Evolutionary conservation across 139 green algal species (phyloP), one percentile per base, ranked within the genome.

Genomic region (Chlorella vulgaris): DNA sequence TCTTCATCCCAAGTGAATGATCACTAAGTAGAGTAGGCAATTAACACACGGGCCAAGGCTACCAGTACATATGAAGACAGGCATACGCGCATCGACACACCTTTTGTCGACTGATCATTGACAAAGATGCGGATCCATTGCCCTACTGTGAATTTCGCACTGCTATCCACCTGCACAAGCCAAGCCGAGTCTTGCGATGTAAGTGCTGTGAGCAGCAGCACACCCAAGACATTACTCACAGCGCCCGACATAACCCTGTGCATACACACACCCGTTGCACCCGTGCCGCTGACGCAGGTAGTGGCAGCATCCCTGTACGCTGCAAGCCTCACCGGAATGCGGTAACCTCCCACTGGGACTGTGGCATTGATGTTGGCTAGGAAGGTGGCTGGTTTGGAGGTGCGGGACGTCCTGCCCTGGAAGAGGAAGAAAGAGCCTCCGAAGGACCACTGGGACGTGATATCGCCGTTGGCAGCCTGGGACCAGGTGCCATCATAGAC

Each of bases 51-150:
- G n/a, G n/a, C n/a, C n/a, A n/a, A n/a, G n/a, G n/a, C n/a, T n/a
- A n/a, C n/a, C n/a, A n/a, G n/a, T n/a, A n/a, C n/a, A n/a, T n/a
- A 29, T 3, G 26, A 36, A 28, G 28, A 68, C 61, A 7, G 26
- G 2, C 26, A 29, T 39, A 28, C 2, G 3, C 10, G 24, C 18
- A 28, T 39, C 3, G 29, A 35, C 62, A 28, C 62, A 69, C 62
- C 31, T 42, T n/a, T 69, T 42, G 33, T 71, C 35, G 65, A 65
- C 55, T 31, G 35, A 10, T 76, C 69, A 42, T 76, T 76, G 13
- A 76, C 69, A 31, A 76, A 76, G 13, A 76, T 18, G 8, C 43
- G 42, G 22, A 76, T 42, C 69, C 69, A 76, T 18, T 76, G 69
- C 22, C 43, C 69, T 31, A 63, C 28, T 2, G 21, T 19, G 69